Evolutionary conservation across 2,329 filamentous ascomycete genomes (phyloP), one percentile per base, ranked within the genome.

Genomic region (Botrytis paeoniae): DNA sequence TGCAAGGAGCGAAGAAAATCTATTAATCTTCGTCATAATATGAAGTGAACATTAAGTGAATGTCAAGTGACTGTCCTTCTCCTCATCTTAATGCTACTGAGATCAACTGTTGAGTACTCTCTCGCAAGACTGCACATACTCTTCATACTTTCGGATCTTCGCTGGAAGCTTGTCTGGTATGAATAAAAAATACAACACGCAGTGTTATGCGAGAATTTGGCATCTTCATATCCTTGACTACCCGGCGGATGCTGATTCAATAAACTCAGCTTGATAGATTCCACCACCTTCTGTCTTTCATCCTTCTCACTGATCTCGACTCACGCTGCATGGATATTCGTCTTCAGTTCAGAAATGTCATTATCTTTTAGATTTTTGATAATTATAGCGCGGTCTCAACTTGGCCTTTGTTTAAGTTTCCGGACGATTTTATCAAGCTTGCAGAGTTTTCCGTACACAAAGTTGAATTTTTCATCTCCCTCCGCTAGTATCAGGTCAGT

Each of bases 361-460:
- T 1, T 51, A 5, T n/a, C 5, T 14, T n/a, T n/a, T 7, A 51
- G 12, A 6, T 51, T 0, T 4, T 14, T n/a, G 1, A 51, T 51
- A 14, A 14, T 14, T 14, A 5, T 1, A 3, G 48, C 9, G 10
- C 54, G 54, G 3, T 29, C n/a, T 16, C 16, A 16, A 54, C 7
- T 54, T 16, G 12, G 1, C 51, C 16, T 54, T 29, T 3, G 51
- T 14, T 7, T 7, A 29, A 54, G 51, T 5, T 29, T 20, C 16
- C 29, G 16, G 54, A 32, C 18, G 29, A 16, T 20, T 20, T 8
- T 1, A 20, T 35, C n/a, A 20, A 59, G 54, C 8, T 10, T 10
- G 0, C 4, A 0, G 8, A 59, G 29, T 22, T 16, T 32, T 32
- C 3, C 0, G n/a, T n/a, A 1, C 6, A 0, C 2, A 29, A 10